Evolutionary conservation across 2,329 filamentous ascomycete species (phyloP).

Genomic region (Xylariaceae sp.): DNA sequence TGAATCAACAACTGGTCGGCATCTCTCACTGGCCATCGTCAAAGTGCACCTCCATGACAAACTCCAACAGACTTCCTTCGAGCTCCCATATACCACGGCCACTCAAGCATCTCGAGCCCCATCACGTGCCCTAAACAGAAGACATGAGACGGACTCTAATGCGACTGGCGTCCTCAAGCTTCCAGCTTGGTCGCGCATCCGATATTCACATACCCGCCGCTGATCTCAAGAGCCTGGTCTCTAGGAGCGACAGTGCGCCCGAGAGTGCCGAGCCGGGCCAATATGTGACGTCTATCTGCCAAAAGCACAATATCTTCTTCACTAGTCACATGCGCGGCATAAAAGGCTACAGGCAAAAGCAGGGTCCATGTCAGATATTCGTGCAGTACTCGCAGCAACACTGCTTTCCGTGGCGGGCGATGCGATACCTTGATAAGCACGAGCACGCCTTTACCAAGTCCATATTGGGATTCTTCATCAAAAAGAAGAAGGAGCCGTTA

Average conservation of each 20-base stretch:
- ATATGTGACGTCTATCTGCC: conserved; percentile 25
- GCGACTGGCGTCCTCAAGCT: not conserved
- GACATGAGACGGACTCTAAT: conserved; percentile 23
- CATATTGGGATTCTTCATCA: conserved; percentile 29
- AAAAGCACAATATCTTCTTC: conserved; percentile 41
- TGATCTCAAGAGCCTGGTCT: not conserved
- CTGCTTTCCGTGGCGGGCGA: conserved; percentile 24
- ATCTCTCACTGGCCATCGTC: too few relatives aligned
- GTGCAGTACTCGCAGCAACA: conserved; percentile 21
- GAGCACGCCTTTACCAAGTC: conserved; percentile 28
- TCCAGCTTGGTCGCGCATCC: not conserved
- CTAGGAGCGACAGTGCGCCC: not conserved
- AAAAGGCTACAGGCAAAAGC: conserved; percentile 5
- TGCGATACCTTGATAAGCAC: conserved; percentile 28
- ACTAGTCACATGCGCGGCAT: conserved; percentile 12
- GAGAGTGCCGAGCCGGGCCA: conserved; percentile 16
- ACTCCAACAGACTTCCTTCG: not conserved
- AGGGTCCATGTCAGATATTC: conserved; percentile 17
- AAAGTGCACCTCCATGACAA: too few relatives aligned
- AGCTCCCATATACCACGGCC: not conserved
- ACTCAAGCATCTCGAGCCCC: not conserved
- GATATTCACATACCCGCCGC: not conserved
- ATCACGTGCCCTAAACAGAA: conserved; percentile 1
- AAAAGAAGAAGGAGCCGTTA: conserved; percentile 26
- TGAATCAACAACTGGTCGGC: too few relatives aligned